These are phyloP conservation scores for Debaryomyces nepalensis DNA, from an alignment of 1,139 yeast species.

Conservation along the genomic window DNA sequence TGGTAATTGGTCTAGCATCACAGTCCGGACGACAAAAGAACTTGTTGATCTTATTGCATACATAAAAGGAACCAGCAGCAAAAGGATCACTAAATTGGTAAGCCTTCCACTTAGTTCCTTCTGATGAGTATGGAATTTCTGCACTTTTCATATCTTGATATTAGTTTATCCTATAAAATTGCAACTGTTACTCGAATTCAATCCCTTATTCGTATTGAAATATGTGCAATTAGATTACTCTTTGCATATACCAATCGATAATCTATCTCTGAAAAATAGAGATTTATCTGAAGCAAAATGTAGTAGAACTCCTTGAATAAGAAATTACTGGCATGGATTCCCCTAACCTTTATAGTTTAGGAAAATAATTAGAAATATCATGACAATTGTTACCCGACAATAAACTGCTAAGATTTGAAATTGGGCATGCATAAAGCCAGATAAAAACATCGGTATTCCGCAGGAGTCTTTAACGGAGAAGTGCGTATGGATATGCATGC, in stretches of 20 bases:
- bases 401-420: slow-evolving; percentile 4
- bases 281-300: too few relatives aligned
- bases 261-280: too few relatives aligned
- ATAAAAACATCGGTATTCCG: slow-evolving; percentile 10
- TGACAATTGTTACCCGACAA: slow-evolving; percentile 12
- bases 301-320: too few relatives aligned
- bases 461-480: background rate
- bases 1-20: slow-evolving; percentile 53
- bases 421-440: slow-evolving; percentile 5
- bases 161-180: background rate
- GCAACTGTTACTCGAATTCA: too few relatives aligned
- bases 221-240: too few relatives aligned
- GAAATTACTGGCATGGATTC: background rate
- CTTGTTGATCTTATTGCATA: slow-evolving; percentile 49
- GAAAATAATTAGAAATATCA: slow-evolving; percentile 10
- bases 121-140: slow-evolving; percentile 49
- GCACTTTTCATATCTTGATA: background rate
- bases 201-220: too few relatives aligned
- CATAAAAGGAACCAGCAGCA: slow-evolving; percentile 60
- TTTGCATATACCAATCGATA: background rate
- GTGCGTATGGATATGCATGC: slow-evolving; percentile 4
- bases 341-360: slow-evolving; percentile 10
- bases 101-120: slow-evolving; percentile 62
- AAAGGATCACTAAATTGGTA: slow-evolving; percentile 71
- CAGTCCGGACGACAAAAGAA: slow-evolving; percentile 71